Percentiles rank a stretch among this genome's conserved stretches.
These are phyloP conservation scores for Panaeolus papilionaceus DNA, from an alignment of 768 basidiomycete species.

Conservation along the genomic window DNA sequence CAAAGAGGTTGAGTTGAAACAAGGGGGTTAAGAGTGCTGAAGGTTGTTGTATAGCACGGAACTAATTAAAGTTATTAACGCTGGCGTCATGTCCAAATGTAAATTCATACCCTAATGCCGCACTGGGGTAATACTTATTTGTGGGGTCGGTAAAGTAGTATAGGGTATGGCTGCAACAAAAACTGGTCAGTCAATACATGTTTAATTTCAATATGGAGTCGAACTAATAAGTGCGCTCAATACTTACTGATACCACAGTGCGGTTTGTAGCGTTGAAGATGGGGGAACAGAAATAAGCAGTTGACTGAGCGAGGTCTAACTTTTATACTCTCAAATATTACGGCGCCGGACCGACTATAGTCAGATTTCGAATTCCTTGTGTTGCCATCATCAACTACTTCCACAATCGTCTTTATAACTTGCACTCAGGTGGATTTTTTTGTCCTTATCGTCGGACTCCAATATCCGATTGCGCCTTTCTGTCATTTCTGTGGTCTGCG, in stretches of 20 bases:
- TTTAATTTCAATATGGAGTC: background rate
- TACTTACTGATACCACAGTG: background rate
- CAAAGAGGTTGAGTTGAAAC: background rate
- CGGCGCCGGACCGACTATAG: constrained; percentile 9
- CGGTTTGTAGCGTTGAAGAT: background rate
- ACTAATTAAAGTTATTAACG: background rate
- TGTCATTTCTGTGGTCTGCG: background rate
- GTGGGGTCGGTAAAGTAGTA: background rate
- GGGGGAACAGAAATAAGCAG: background rate
- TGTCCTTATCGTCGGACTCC: constrained; percentile 8
- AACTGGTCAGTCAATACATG: background rate
- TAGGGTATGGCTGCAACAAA: background rate
- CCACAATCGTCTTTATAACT: background rate
- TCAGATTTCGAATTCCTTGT: constrained; percentile 3
- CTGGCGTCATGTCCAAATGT: background rate
- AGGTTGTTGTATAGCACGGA: constrained; percentile 2
- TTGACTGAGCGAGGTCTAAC: background rate
- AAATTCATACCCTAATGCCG: constrained; percentile 13
- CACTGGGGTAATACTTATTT: constrained; percentile 2
- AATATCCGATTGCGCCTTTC: background rate
- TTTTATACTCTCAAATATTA: constrained; percentile 12
- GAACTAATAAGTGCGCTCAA: too few relatives aligned
- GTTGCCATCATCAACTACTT: background rate
- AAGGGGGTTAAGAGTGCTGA: background rate
- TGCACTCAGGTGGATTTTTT: background rate